Base-by-base conservation (phyloP, 202 grass and related monocot genomes). In the Brachypodium distachyon region DNA sequence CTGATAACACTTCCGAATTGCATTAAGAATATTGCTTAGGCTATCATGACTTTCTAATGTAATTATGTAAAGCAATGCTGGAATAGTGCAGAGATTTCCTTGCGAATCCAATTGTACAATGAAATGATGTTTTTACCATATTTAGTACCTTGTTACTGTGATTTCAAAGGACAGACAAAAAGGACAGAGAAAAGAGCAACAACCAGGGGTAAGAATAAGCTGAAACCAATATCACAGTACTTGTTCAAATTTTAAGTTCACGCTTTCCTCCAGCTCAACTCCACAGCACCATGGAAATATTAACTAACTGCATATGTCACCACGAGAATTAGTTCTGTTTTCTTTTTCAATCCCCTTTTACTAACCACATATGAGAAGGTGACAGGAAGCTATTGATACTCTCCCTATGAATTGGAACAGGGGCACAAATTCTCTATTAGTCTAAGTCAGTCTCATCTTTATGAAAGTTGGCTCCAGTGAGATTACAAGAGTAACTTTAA, bases 161-260 rank as follows among this genome's bases (percentile, higher is more conserved):
- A 61, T 49, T 67, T 41, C 23, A 8, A 47, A 79, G 12, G 50
- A 67, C 31, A 10, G 14, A 12, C 68, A 12, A 3, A 48, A 59
- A 71, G 40, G 4, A 9, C 9, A 46, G 32, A 22, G 11, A 46
- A 67, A 71, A n/a, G n/a, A 54, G 26, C 74, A 78, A 18, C 1
- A 5, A 50, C 12, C 31, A 60, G 29, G 72, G 23, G 17, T 57
- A 29, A 66, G 10, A 79, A 42, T 19, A 26, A 12, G 29, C 47
- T 73, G 14, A 48, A 58, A 2, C 40, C 12, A 65, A 73, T 11
- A 40, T 36, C 67, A 73, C 32, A 70, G 31, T 70, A 10, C n/a
- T 77, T 76, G 51, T 18, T 51, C 22, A 23, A 60, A 70, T 80
- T n/a, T 77, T 77, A 38, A 17, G 41, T 46, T 44, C 40, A 46